Base-by-base conservation (phyloP, 768 basidiomycete species). In the Brasilioporus rufonigricans region DNA sequence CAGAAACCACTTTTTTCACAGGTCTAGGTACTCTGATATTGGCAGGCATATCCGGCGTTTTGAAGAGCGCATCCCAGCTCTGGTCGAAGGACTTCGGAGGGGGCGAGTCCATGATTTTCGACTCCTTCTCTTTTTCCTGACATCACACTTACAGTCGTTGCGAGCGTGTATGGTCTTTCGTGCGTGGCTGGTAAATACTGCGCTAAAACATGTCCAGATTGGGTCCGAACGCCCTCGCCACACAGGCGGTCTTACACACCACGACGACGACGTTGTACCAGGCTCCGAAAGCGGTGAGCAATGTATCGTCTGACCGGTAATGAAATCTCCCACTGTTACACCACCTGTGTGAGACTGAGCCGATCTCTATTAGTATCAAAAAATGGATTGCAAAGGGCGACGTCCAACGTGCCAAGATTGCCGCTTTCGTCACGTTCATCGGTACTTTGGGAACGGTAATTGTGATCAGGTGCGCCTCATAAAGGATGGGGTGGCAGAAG, bases 21-120 rank as follows among this genome's bases (percentile, higher is more conserved):
- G 67, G 54, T 31, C 21, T 69, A 16, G 55, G 57, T 16, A 24
- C 45, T 23, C 43, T 69, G 3, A 33, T 64, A 2, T 44, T 53
- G 26, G 53, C 65, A 9, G 67, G 67, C 16, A 8, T 58, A 31
- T 56, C 56, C 3, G 62, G 67, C 1, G 39, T 69, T 55, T 49
- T 14, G 2, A 61, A 68, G 55, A 67, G 44, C n/a, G 67, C 62
- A 21, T 61, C 66, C 26, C 62, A 69, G 38, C 53, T 69, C 18
- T 67, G 66, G 62, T 66, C 65, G n/a, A 69, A 67, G 46, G 67
- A 67, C 44, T 57, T 67, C 18, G 60, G 62, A 50, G 67, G 62
- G 49, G 59, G 66, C 32, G 32, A 61, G 63, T 51, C 21, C 31
- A 39, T 43, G 2, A 27, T 19, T 56, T 18, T 33, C 14, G 5